A percentile compares a stretch with the other conserved stretches of the same genome.
These are phyloP conservation scores for Coemansia sp. DNA, from an alignment of 192 early-diverging fungal genomes.

Conservation along the genomic window DNA sequence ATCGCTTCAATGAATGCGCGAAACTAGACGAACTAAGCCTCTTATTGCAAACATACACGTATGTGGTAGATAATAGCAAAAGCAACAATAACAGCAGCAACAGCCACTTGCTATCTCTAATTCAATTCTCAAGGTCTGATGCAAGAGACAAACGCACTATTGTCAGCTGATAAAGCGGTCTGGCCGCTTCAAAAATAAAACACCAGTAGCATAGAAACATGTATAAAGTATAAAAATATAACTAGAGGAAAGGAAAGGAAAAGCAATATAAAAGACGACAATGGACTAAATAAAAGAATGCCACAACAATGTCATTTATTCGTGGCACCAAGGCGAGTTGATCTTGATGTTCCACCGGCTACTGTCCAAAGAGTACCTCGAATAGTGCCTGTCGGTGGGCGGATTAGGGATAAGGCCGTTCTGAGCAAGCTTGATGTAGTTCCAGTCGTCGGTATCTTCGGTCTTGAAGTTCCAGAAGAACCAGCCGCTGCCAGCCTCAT, in stretches of 20 bases:
- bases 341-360: conserved; percentile 30
- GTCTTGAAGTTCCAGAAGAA: conserved; percentile 78
- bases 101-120: too few relatives aligned
- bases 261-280: conserved; percentile 6
- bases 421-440: conserved; percentile 66
- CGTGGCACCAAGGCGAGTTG: conserved; percentile 36
- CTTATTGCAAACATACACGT: too few relatives aligned
- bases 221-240: conserved; percentile 4
- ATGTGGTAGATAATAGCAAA: too few relatives aligned
- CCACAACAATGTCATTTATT: conserved; percentile 4
- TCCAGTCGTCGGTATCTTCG: conserved; percentile 67
- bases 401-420: conserved; percentile 60
- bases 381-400: conserved; percentile 39
- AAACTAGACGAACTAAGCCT: conserved; percentile 2
- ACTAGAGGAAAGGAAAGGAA: too few relatives aligned
- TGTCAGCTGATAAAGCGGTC: too few relatives aligned
- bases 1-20: not conserved
- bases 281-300: conserved; percentile 11
- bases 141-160: too few relatives aligned
- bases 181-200: conserved; percentile 8
- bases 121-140: too few relatives aligned
- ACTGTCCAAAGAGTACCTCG: conserved; percentile 38
- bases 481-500: conserved; percentile 65
- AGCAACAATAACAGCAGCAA: too few relatives aligned
- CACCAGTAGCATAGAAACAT: too few relatives aligned